Conservation (phyloP, 2,329 filamentous ascomycete species). For the Verticillium klebahnii region DNA sequence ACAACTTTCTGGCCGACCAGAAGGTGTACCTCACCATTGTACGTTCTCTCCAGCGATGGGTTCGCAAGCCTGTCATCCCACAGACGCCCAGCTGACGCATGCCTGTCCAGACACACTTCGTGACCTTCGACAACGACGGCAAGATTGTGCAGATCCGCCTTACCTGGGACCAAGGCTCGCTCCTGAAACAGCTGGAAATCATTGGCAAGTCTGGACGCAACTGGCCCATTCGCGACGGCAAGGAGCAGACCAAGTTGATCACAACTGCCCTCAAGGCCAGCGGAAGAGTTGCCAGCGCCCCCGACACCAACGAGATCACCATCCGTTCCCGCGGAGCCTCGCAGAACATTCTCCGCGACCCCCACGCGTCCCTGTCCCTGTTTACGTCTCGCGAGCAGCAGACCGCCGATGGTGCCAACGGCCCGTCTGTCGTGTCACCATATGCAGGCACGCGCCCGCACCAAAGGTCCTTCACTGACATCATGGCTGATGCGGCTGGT, state of each 20-base stretch:
- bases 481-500: conserved; percentile 53
- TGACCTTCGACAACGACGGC: conserved; percentile 70
- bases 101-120: conserved; percentile 69
- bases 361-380: conserved; percentile 68
- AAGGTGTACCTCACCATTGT: conserved; percentile 78
- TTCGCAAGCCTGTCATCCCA: neutral
- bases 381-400: conserved; percentile 65
- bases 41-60: conserved; percentile 33
- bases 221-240: conserved; percentile 89
- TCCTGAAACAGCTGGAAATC: conserved; percentile 89
- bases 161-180: conserved; percentile 90
- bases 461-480: conserved; percentile 69
- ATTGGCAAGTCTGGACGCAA: conserved; percentile 87
- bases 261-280: conserved; percentile 51
- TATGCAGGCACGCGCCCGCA: conserved; percentile 55
- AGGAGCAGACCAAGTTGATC: conserved; percentile 78
- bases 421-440: conserved; percentile 47
- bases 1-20: conserved; percentile 87
- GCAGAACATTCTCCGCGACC: conserved; percentile 53
- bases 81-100: conserved; percentile 3
- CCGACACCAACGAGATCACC: conserved; percentile 30
- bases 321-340: conserved; percentile 47
- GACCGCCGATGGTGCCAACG: conserved; percentile 21
- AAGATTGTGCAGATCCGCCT: conserved; percentile 85
- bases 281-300: conserved; percentile 27